phyloP scores from a whole-genome alignment of 176 grass and related monocot genomes.

The Ampelocalamus luodianensis region DNA sequence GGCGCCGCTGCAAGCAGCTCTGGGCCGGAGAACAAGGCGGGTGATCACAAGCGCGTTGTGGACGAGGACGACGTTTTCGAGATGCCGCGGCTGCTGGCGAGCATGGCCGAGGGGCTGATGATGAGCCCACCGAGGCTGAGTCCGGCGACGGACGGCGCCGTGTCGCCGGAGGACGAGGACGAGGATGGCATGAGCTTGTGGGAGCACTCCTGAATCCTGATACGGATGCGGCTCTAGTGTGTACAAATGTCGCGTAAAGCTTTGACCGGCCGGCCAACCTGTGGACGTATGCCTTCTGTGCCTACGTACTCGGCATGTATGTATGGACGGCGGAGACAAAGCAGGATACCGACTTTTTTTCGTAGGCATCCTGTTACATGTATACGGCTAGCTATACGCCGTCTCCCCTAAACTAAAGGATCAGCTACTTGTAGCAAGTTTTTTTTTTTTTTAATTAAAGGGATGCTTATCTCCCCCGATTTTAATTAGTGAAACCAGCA shows the following conservation, averaged over 20 bases:
- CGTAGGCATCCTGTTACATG: no score
- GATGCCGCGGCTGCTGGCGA: slow-evolving; percentile 69
- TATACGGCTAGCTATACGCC: no score
- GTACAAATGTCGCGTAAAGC: background rate
- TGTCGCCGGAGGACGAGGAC: slow-evolving; percentile 11
- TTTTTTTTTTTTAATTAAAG: no score
- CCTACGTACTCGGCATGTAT: background rate
- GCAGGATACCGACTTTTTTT: no score
- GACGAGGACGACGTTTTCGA: slow-evolving; percentile 81
- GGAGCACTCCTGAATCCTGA: slow-evolving; percentile 45
- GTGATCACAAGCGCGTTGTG: slow-evolving; percentile 20
- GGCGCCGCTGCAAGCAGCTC: background rate
- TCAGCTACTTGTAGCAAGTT: no score
- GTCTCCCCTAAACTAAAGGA: no score
- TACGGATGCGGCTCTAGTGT: background rate
- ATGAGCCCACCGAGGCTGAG: slow-evolving; percentile 78
- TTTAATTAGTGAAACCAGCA: no score
- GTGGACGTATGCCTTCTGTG: background rate
- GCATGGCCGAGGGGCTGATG: slow-evolving; percentile 91
- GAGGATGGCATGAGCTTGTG: slow-evolving; percentile 54
- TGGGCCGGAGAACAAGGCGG: background rate
- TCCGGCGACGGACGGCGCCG: slow-evolving; percentile 5
- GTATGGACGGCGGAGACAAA: background rate
- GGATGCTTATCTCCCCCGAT: no score
- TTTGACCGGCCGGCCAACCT: background rate